Evolutionary conservation across 305 asterid species (phyloP).

Genomic region (Solanum hybrid): DNA sequence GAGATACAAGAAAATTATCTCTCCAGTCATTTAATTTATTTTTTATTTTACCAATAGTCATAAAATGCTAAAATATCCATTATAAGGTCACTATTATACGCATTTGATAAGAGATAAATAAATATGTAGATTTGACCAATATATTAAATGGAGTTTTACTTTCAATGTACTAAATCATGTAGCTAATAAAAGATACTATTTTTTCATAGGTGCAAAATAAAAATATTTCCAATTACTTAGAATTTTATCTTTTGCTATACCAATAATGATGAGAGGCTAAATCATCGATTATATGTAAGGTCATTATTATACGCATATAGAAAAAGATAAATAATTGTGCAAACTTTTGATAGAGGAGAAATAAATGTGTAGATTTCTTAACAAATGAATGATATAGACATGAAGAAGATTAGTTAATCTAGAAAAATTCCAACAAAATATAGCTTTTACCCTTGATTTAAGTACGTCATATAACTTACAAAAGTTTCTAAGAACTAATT

Average conservation of each 20-base stretch:
- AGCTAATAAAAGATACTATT: neutral
- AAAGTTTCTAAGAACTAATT: too few relatives aligned
- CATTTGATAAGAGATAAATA: neutral
- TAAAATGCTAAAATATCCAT: neutral
- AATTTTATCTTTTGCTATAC: neutral
- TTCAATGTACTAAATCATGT: neutral
- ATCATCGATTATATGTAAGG: neutral
- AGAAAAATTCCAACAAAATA: neutral
- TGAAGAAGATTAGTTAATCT: neutral
- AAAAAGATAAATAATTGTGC: too few relatives aligned
- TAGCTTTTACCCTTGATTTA: fast-evolving
- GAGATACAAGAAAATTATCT: neutral
- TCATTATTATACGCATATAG: neutral
- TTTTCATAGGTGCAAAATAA: neutral
- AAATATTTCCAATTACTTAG: neutral
- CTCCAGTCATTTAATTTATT: neutral
- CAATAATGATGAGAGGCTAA: neutral
- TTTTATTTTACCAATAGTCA: neutral
- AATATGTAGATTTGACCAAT: neutral
- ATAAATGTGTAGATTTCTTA: neutral
- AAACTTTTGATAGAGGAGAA: neutral
- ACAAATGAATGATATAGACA: neutral
- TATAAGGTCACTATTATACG: neutral
- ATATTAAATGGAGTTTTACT: neutral
- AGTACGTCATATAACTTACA: too few relatives aligned